phyloP scores from a whole-genome alignment of 1,284 basidiomycete species.

The Ganoderma lingzhi region DNA sequence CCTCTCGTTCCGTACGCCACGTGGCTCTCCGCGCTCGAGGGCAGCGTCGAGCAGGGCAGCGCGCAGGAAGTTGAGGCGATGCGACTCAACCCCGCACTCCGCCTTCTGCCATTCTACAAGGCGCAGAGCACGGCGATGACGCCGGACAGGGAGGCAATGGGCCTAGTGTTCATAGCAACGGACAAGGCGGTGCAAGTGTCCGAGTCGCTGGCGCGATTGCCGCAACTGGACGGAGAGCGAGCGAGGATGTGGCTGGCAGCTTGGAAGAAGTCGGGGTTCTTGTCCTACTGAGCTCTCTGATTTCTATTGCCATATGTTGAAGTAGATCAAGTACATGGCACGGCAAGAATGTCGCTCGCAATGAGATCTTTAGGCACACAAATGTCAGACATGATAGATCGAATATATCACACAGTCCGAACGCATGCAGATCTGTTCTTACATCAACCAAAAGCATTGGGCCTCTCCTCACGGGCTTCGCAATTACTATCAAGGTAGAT shows the following conservation, averaged over 20 bases:
- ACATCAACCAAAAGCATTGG: no score
- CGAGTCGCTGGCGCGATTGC: conserved; percentile 22
- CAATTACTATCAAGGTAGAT: no score
- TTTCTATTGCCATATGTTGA: no score
- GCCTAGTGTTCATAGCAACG: conserved; percentile 28
- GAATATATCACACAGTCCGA: no score
- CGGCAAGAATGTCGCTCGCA: no score
- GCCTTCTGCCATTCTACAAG: conserved; percentile 42
- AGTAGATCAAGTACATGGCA: no score
- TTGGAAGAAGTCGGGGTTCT: conserved; percentile 26
- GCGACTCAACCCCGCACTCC: conserved; percentile 41
- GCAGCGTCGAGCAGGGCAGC: conserved; percentile 20
- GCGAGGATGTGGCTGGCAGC: conserved; percentile 25
- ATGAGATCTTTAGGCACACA: no score
- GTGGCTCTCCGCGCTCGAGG: conserved; percentile 34
- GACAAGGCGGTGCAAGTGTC: conserved; percentile 25
- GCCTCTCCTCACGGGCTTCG: no score
- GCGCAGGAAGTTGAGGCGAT: conserved; percentile 42
- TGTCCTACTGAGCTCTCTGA: not conserved
- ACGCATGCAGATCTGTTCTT: no score
- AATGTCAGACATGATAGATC: no score
- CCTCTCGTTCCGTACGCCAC: conserved; percentile 34
- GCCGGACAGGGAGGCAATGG: conserved; percentile 28
- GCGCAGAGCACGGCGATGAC: conserved; percentile 8
- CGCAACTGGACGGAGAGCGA: conserved; percentile 19